A percentile compares a stretch with the other conserved stretches of the same genome.
phyloP scores from a whole-genome alignment of 83 land plant species.

The Diphasiastrum complanatum region DNA sequence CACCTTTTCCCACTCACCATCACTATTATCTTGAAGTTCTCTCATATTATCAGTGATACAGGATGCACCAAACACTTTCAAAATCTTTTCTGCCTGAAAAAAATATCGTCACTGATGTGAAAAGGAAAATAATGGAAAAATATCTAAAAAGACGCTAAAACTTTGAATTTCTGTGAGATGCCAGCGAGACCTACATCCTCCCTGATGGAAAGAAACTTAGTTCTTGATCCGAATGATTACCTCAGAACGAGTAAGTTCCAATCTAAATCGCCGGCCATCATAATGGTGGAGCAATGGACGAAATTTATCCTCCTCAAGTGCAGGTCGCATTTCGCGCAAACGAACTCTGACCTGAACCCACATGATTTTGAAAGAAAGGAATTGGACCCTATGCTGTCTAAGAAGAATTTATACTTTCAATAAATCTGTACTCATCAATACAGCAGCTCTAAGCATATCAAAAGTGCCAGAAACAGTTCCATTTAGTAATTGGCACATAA shows the following conservation, averaged over 20 bases:
- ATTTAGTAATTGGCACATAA: too few species aligned
- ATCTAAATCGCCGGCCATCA: slow-evolving; percentile 27
- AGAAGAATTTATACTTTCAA: too few species aligned
- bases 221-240: slow-evolving; percentile 1
- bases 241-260: slow-evolving; percentile 31
- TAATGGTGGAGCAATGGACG: slow-evolving; percentile 28
- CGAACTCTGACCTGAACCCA: slow-evolving; percentile 36
- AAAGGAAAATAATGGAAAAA: not conserved
- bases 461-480: too few species aligned
- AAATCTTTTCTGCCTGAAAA: slow-evolving; percentile 21
- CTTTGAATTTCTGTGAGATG: not conserved
- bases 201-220: not conserved
- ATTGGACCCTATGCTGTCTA: too few species aligned
- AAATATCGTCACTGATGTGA: not conserved
- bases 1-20: slow-evolving; percentile 30
- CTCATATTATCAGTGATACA: not conserved
- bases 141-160: not conserved
- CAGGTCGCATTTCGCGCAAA: slow-evolving; percentile 23
- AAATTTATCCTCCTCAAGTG: slow-evolving; percentile 31
- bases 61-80: slow-evolving; percentile 24
- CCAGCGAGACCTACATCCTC: not conserved
- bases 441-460: too few species aligned
- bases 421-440: too few species aligned
- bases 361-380: too few species aligned
- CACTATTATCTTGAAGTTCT: slow-evolving; percentile 14